Percentiles rank a stretch among this genome's conserved stretches.
Evolutionary conservation across 495 filamentous ascomycete genomes (phyloP).

Genomic region (Neurospora discreta): DNA sequence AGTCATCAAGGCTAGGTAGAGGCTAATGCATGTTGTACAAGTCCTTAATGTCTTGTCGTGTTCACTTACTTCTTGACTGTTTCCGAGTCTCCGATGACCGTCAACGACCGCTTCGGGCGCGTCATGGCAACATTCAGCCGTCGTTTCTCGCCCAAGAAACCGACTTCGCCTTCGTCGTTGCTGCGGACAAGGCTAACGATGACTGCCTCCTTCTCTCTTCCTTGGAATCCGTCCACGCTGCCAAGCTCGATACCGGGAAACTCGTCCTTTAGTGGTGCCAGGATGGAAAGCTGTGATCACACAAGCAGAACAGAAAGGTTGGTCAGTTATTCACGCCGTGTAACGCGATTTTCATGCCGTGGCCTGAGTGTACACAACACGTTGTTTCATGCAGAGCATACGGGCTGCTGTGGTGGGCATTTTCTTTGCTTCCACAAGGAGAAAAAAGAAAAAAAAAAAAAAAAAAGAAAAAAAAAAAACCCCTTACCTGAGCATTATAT

Average conservation of each 20-base stretch:
- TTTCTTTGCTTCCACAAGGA: neutral
- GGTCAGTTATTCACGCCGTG: slow-evolving; percentile 1
- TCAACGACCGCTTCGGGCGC: slow-evolving; percentile 77
- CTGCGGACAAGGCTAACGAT: slow-evolving; percentile 85
- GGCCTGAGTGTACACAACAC: neutral
- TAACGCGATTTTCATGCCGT: slow-evolving; percentile 1
- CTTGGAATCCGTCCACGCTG: slow-evolving; percentile 94
- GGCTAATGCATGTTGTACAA: slow-evolving; percentile 2
- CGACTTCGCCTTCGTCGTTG: slow-evolving; percentile 76
- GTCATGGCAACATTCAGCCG: slow-evolving; percentile 97
- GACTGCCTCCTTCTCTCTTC: slow-evolving; percentile 92
- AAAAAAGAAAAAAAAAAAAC: slow-evolving; percentile 7
- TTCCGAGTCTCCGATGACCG: slow-evolving; percentile 86
- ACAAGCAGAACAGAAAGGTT: neutral
- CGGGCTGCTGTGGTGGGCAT: neutral
- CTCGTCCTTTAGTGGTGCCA: slow-evolving; percentile 66
- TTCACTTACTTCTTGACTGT: slow-evolving; percentile 67
- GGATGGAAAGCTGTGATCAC: slow-evolving; percentile 49
- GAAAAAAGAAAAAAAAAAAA: neutral
- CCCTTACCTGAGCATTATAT: slow-evolving; percentile 91
- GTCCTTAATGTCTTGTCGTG: neutral
- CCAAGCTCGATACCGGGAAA: slow-evolving; percentile 83
- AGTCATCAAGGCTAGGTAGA: slow-evolving; percentile 2
- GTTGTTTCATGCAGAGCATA: slow-evolving; percentile 9
- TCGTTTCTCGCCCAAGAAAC: slow-evolving; percentile 88